These are phyloP conservation scores for Debaryomyces hansenii DNA, from an alignment of 805 yeast genomes.

Conservation along the genomic window DNA sequence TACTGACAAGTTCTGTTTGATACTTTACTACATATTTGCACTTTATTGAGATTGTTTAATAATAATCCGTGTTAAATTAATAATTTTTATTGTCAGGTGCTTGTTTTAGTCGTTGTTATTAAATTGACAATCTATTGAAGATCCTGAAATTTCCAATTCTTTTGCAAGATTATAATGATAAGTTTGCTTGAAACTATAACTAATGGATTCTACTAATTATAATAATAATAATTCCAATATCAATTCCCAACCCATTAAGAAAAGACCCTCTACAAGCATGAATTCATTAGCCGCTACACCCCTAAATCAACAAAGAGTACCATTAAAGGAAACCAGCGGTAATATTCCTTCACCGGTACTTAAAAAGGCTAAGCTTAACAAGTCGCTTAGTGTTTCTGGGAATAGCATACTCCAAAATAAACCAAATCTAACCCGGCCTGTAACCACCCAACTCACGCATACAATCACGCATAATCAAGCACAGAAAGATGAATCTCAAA, in stretches of 20 bases:
- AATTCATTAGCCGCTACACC: conserved; percentile 2
- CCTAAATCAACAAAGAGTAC: conserved; percentile 20
- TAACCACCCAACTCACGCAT: background rate
- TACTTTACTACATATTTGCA: too few species aligned
- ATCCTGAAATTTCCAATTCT: background rate
- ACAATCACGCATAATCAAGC: background rate
- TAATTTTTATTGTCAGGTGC: too few species aligned
- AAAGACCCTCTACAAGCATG: background rate
- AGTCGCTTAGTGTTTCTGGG: background rate
- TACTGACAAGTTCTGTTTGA: too few species aligned
- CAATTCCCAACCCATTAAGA: background rate
- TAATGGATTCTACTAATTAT: background rate
- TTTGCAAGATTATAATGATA: background rate
- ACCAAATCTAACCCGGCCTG: conserved; percentile 2
- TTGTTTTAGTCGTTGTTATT: too few species aligned
- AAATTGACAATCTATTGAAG: background rate
- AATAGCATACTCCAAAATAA: conserved; percentile 2
- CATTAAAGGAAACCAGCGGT: conserved; percentile 41
- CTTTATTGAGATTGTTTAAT: too few species aligned
- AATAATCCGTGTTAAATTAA: too few species aligned
- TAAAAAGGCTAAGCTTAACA: conserved; percentile 28
- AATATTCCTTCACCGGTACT: conserved; percentile 39
- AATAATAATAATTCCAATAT: background rate
- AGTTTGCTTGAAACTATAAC: background rate
- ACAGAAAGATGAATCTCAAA: conserved; percentile 2